These are phyloP conservation scores for Linnemannia exigua DNA, from an alignment of 192 early-diverging fungal species.

Conservation along the genomic window DNA sequence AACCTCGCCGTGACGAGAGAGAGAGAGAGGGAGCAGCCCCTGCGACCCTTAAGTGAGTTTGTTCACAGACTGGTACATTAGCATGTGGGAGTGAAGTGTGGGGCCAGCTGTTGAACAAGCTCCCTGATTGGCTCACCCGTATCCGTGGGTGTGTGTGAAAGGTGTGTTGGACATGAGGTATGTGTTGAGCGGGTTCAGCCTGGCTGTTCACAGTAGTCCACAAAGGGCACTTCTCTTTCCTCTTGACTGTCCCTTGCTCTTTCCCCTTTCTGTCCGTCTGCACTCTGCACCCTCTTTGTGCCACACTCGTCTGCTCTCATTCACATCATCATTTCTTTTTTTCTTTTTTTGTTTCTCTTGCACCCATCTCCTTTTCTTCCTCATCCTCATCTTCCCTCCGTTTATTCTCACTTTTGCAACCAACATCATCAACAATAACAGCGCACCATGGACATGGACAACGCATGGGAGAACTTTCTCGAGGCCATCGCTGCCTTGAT, in stretches of 20 bases:
- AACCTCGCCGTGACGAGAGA: not conserved
- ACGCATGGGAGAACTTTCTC: constrained; percentile 70
- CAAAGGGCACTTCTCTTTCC: no score
- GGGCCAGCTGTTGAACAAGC: not conserved
- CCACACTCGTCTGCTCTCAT: not conserved
- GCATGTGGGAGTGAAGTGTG: constrained; percentile 3
- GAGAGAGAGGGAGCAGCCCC: not conserved
- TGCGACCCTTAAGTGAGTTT: not conserved
- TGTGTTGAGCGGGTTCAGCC: no score
- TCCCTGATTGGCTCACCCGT: not conserved
- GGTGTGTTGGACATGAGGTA: not conserved
- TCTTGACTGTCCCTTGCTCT: not conserved
- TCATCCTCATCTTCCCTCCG: not conserved
- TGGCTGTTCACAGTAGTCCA: no score
- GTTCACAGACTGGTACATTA: no score
- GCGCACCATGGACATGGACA: constrained; percentile 23
- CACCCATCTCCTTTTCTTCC: not conserved
- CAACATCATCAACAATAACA: no score
- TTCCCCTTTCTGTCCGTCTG: no score
- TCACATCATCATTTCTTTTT: not conserved
- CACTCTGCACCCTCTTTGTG: not conserved
- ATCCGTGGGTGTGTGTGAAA: not conserved
- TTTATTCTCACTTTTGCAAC: not conserved
- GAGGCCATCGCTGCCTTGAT: constrained; percentile 74
- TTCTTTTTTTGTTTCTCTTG: not conserved